Evolutionary conservation across 2,329 filamentous ascomycete genomes (phyloP).

Genomic region (Pseudocercospora ulei): DNA sequence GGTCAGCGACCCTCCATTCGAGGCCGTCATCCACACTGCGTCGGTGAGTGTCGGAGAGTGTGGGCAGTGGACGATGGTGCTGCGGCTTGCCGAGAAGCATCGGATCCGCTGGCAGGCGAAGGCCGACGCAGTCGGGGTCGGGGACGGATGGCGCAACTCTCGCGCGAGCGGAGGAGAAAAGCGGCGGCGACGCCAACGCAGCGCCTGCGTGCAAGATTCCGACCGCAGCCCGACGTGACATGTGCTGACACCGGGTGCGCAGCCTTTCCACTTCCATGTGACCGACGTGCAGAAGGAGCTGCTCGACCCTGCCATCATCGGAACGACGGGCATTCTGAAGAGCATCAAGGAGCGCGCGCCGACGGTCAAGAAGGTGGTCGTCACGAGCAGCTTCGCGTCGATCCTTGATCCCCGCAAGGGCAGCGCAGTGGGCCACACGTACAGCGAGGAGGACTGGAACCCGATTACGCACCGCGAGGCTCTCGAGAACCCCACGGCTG

Average conservation of each 20-base stretch:
- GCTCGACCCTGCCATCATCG: conserved; percentile 53
- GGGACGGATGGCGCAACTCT: no score
- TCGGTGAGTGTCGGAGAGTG: no score
- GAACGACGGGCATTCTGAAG: conserved; percentile 54
- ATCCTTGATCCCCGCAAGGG: conserved; percentile 51
- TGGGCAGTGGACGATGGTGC: no score
- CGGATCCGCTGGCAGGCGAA: no score
- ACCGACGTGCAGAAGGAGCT: conserved; percentile 58
- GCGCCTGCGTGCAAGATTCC: no score
- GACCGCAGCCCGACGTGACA: no score
- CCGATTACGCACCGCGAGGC: conserved; percentile 47
- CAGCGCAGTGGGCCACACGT: conserved; percentile 41
- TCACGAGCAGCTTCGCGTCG: conserved; percentile 59
- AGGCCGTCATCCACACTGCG: conserved; percentile 64
- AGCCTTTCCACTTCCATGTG: conserved; percentile 63
- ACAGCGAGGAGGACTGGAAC: conserved; percentile 50
- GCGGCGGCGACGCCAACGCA: no score
- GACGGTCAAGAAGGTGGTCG: conserved; percentile 61
- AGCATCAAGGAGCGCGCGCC: conserved; percentile 53
- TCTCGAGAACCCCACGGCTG: conserved; percentile 35
- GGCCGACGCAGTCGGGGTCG: no score
- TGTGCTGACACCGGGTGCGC: neutral
- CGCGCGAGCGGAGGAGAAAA: no score
- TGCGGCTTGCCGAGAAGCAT: no score
- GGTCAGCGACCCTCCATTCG: conserved; percentile 55